Conservation (phyloP, 2,329 filamentous ascomycete genomes). For the Aureobasidium leucospermi region DNA sequence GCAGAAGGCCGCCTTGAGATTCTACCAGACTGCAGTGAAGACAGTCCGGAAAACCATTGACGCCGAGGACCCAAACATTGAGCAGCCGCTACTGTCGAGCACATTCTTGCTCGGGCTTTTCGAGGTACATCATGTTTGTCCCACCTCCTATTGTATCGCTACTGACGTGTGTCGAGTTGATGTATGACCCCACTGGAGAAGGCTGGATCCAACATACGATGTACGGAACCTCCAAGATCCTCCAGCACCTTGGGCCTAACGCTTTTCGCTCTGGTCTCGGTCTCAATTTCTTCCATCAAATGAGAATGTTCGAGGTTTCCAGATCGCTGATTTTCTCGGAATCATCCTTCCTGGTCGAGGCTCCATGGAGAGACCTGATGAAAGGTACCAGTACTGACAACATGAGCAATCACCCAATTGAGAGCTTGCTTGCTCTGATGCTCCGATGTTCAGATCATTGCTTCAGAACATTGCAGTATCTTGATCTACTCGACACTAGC, state of each 20-base stretch:
- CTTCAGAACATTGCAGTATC: neutral
- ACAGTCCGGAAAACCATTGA: neutral
- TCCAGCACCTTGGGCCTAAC: neutral
- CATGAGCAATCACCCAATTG: neutral
- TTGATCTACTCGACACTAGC: neutral
- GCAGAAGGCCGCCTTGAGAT: neutral
- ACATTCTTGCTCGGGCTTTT: neutral
- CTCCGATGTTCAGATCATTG: neutral
- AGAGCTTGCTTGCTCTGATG: neutral
- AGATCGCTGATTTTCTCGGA: neutral
- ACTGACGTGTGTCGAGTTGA: neutral
- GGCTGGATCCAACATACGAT: conserved; percentile 1
- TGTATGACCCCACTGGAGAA: neutral
- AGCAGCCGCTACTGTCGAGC: neutral
- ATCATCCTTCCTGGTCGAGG: neutral
- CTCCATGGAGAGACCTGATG: neutral
- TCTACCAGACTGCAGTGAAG: neutral
- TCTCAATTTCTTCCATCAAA: neutral
- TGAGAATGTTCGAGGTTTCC: neutral
- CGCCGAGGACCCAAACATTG: neutral
- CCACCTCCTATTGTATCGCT: too few relatives aligned
- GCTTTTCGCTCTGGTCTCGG: neutral
- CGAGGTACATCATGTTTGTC: neutral
- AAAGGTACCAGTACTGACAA: neutral
- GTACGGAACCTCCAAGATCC: neutral